Base-by-base conservation (phyloP, 345 rosid species). In the Dovyalis caffra region DNA sequence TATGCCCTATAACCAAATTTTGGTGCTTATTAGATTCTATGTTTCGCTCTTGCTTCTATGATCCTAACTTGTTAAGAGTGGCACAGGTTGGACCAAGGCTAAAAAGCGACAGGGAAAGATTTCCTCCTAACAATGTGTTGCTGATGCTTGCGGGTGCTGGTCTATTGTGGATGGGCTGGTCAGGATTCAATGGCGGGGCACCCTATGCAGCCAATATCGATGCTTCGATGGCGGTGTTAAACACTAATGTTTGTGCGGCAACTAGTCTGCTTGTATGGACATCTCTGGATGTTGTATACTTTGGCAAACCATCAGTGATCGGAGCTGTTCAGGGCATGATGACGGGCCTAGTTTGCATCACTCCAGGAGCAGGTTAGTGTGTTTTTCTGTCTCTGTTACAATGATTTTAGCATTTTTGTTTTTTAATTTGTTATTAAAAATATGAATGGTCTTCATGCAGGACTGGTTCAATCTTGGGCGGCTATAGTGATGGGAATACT, bases 291-390 rank as follows among this genome's bases (percentile, higher is more conserved):
- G 98, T 91, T 43, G 57, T 88, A 0, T 94, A 88, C 83, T 94
- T 94, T 43, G 95, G 93, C 8, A 94, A 91, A 75, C 98, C 98
- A 26, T 94, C 98, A 1, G 97, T 94, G 18, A 88, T 92, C 2
- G 97, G 98, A 69, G 97, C 97, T 21, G 88, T 94, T 68, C 98
- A 94, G 74, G 98, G 97, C 57, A 94, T 94, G 98, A 86, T 94
- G 73, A 94, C 98, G 0, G 98, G 97, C 0, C 90, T 94, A 1
- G 98, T 81, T 37, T 92, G 97, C 70, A 87, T 94, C 49, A 92
- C 98, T 56, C 97, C 97, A 0, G 98, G 97, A 64, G 99, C 99
- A 51, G 98, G 98, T 92, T 8, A 20, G 45, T 64, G 5, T 23
- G 25, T 56, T 56, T 56, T n/a, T 23, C 28, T 26, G 28, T 23